Base-by-base conservation (phyloP, 2,329 filamentous ascomycete species). In the Cladosporium sp. region DNA sequence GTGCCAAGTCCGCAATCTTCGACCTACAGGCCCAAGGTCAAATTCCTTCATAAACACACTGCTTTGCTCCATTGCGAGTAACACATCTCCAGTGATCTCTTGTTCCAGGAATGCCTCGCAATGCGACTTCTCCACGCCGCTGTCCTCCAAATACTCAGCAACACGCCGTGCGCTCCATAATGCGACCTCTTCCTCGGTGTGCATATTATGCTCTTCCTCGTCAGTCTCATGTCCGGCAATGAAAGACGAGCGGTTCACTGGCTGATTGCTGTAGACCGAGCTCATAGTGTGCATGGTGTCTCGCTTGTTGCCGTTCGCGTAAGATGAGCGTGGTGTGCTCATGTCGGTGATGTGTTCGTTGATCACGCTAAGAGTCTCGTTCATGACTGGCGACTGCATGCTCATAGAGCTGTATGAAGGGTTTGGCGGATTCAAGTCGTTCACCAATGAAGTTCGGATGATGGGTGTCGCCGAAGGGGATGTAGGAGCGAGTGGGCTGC, bases 331-430 rank as follows among this genome's bases (percentile, higher is more conserved):
- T 22, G 82, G 79, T 55, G 83, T 83, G 5, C 80, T 84, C 76
- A 97, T 83, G 71, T 96, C 89, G 40, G 91, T 96, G 65, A 97
- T 96, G 70, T 97, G 93, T 74, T 97, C 93, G 71, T 97, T 88
- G 67, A 97, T 97, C 58, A 97, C 93, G 68, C 91, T 96, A 52
- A 97, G 77, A 0, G 93, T 97, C 72, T 97, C 92, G 70, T 92
- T 91, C 78, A 97, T 88, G 50, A 97, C 92, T 10, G 90, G 88
- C n/a, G 68, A 71, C 60, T 57, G 55, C 55, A 45, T 57, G 22
- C 24, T 57, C 52, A 55, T 55, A n/a, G 52, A 55, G 20, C 32
- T 55, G 34, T 55, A 55, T n/a, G 52, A 55, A 13, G 52, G 40
- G 24, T 45, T 47, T 13, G 52, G 52, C 19, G 52, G 52, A 15